Evolutionary conservation across 1,139 yeast genomes (phyloP).

Genomic region (Geotrichum citri-aurantii): DNA sequence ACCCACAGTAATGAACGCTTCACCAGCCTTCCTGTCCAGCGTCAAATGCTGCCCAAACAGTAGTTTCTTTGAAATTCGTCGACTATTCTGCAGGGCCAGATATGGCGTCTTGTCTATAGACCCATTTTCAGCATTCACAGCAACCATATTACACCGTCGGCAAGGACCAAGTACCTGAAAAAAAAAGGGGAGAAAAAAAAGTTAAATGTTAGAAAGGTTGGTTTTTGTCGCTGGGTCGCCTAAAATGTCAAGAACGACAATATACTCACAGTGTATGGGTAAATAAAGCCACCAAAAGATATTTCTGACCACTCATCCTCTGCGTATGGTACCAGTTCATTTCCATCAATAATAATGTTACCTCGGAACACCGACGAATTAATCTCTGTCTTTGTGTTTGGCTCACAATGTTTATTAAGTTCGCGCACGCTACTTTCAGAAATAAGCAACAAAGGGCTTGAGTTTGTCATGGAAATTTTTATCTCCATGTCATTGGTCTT

Average conservation of each 20-base stretch:
- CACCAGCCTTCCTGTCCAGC: constrained; percentile 9
- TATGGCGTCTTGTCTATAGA: constrained; percentile 37
- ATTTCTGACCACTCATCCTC: constrained; percentile 37
- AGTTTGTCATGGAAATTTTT: constrained; percentile 16
- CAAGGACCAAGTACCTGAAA: constrained; percentile 31
- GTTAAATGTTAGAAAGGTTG: constrained; percentile 14
- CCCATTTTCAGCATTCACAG: constrained; percentile 37
- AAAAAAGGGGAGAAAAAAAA: background rate
- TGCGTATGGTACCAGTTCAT: constrained; percentile 29
- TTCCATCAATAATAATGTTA: constrained; percentile 34
- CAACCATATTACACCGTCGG: constrained; percentile 41
- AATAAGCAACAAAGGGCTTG: constrained; percentile 38
- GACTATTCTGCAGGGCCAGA: constrained; percentile 28
- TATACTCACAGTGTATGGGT: constrained; percentile 20
- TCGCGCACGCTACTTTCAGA: constrained; percentile 31
- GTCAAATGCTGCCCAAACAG: constrained; percentile 26
- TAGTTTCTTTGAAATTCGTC: constrained; percentile 23
- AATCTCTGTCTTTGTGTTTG: constrained; percentile 16
- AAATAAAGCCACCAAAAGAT: constrained; percentile 12
- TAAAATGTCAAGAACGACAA: background rate
- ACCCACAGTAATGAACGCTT: background rate
- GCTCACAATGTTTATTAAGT: constrained; percentile 22
- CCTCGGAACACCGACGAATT: constrained; percentile 35
- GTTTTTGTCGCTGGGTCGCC: background rate
- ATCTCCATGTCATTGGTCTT: background rate